Conservation (phyloP, 75 land plant genomes). For the Pinus taeda region DNA sequence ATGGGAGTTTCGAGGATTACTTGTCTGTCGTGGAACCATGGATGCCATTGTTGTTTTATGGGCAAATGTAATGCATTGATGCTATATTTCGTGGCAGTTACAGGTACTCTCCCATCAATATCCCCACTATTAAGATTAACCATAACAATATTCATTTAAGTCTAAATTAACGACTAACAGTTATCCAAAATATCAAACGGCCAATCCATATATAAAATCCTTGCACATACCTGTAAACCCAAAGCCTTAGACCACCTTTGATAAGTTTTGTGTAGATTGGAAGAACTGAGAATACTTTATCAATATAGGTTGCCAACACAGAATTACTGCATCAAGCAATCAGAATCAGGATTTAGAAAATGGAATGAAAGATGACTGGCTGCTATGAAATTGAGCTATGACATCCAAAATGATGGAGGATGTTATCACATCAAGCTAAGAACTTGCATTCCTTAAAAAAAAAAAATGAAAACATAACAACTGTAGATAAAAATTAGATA, state of each 20-base stretch:
- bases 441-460: neutral
- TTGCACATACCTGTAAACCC: conserved; percentile 56
- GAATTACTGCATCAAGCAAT: conserved; percentile 30
- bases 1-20: neutral
- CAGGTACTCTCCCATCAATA: conserved; percentile 60
- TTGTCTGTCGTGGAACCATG: conserved; percentile 49
- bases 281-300: conserved; percentile 35
- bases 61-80: conserved; percentile 38
- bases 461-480: neutral
- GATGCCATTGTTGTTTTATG: conserved; percentile 32
- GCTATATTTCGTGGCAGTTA: conserved; percentile 45
- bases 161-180: neutral
- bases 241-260: conserved; percentile 50
- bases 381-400: neutral
- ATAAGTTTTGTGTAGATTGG: conserved; percentile 65
- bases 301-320: conserved; percentile 28
- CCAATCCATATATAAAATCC: neutral
- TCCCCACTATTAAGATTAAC: conserved; percentile 46
- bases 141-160: neutral
- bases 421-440: neutral
- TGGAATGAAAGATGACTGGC: neutral
- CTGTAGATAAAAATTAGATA: neutral
- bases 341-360: no score
- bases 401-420: neutral
- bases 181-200: neutral